Evolutionary conservation across 352 stramenopile species (phyloP).

Genomic region (Globisporangium nunn): DNA sequence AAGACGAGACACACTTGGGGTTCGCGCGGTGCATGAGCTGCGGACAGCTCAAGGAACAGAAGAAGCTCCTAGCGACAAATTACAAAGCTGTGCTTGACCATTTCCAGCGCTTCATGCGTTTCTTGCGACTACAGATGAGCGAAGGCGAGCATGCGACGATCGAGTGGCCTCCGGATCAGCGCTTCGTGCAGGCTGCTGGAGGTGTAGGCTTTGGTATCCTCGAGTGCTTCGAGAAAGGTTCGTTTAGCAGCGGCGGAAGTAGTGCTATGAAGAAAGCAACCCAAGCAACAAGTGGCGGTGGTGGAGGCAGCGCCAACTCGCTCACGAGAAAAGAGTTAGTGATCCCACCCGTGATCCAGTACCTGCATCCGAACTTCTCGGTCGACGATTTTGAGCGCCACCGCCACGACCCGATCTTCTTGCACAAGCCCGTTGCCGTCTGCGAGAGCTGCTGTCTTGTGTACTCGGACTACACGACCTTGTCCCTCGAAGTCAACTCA

Average conservation of each 20-base stretch:
- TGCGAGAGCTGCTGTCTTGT: constrained; percentile 93
- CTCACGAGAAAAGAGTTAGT: constrained; percentile 49
- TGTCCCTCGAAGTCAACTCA: constrained; percentile 64
- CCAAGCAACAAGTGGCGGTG: background rate
- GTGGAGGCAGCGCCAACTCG: background rate
- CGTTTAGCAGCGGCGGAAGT: constrained; percentile 1
- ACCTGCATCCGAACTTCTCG: constrained; percentile 83
- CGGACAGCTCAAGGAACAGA: constrained; percentile 46
- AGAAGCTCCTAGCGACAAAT: constrained; percentile 74
- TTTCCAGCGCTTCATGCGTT: constrained; percentile 86
- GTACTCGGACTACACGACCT: constrained; percentile 86
- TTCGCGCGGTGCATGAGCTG: constrained; percentile 84
- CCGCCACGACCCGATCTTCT: constrained; percentile 89
- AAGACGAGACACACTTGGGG: constrained; percentile 6
- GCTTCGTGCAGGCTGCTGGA: constrained; percentile 86
- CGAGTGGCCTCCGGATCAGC: constrained; percentile 86
- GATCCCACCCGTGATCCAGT: constrained; percentile 91
- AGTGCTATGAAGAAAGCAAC: constrained; percentile 14
- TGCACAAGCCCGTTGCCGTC: constrained; percentile 89
- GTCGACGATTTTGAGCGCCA: constrained; percentile 85
- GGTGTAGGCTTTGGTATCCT: constrained; percentile 91
- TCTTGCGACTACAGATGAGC: constrained; percentile 39
- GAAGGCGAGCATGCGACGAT: constrained; percentile 45
- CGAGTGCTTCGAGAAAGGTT: constrained; percentile 26
- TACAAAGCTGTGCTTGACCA: constrained; percentile 95